Evolutionary conservation across 805 yeast species (phyloP), one percentile per base, ranked within the genome.

Genomic region (Lachancea mirantina): DNA sequence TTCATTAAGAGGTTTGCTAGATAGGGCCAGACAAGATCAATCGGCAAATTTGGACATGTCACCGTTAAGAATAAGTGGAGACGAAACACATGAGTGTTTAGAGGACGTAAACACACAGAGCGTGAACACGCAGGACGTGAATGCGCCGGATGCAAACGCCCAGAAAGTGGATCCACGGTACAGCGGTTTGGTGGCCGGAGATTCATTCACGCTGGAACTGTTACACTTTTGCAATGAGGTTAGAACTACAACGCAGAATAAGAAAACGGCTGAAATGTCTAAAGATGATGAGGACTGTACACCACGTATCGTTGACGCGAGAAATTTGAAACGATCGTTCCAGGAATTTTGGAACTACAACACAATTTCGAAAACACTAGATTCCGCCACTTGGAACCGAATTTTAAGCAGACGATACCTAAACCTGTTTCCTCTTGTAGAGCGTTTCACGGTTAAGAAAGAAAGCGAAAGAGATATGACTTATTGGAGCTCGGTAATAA

Each of bases 401-500:
- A 67, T 72, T 42, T 58, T 50, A 23, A 59, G 68, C 2, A 53
- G 64, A 27, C 58, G 64, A 17, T 72, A 74, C 34, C 60, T 78
- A 18, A 85, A 89, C 53, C 61, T 89, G 17, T 89, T 92, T 61
- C 95, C 95, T 7, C 61, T 89, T 44, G 96, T 89, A 23, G 98
- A 89, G 57, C 78, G 83, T 55, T 89, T 84, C 54, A 89, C 97
- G 0, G 72, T 74, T 13, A 68, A 69, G 35, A 66, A 71, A 33
- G 61, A 67, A 28, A 74, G 80, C 44, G 75, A 84, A 3, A 73
- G 78, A 26, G 96, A 88, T 45, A 76, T 87, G 67, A 79, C 82
- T 45, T 87, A 88, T 58, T 89, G 98, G 98, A 84, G 96, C 2
- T 92, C 95, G 3, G 95, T 89, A n/a, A 85, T 88, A 23, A 92